These are phyloP conservation scores for Boletus subparvulus DNA, from an alignment of 768 basidiomycete genomes.

Conservation along the genomic window DNA sequence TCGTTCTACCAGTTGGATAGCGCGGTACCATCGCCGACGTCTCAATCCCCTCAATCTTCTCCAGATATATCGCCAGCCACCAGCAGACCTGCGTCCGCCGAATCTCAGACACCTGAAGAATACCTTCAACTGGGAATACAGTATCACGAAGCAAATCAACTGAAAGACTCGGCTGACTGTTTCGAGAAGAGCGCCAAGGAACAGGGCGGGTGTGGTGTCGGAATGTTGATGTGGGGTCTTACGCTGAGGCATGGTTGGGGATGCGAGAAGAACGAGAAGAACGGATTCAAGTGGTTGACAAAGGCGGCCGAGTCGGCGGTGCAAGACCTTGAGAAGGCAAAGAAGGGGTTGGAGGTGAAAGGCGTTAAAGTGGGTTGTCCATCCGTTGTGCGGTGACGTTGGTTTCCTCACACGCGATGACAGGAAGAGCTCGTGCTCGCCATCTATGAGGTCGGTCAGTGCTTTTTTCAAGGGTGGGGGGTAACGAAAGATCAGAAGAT, in stretches of 20 bases:
- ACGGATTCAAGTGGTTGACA: slow-evolving; percentile 79
- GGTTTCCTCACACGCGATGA: background rate
- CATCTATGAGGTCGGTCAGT: slow-evolving; percentile 90
- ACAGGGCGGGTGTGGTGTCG: slow-evolving; percentile 79
- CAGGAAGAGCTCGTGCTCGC: slow-evolving; percentile 83
- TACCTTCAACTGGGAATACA: slow-evolving; percentile 75
- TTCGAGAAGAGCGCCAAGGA: slow-evolving; percentile 77
- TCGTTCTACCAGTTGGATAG: slow-evolving; percentile 64
- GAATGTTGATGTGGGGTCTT: slow-evolving; percentile 93
- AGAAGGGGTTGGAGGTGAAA: slow-evolving; percentile 50
- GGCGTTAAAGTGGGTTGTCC: slow-evolving; percentile 50
- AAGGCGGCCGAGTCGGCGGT: slow-evolving; percentile 82
- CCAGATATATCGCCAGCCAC: slow-evolving; percentile 15
- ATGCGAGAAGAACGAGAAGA: slow-evolving; percentile 71
- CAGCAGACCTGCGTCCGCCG: slow-evolving; percentile 18
- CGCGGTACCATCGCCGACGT: slow-evolving; percentile 44
- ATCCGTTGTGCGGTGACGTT: background rate
- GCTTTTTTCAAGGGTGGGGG: slow-evolving; percentile 93
- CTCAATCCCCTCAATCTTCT: slow-evolving; percentile 15
- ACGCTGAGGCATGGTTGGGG: slow-evolving; percentile 89
- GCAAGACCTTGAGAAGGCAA: slow-evolving; percentile 66
- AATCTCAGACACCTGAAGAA: slow-evolving; percentile 53
- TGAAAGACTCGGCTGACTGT: slow-evolving; percentile 64
- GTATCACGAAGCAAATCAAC: slow-evolving; percentile 71
- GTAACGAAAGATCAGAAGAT: slow-evolving; percentile 85